These are phyloP conservation scores for Saccharomycopsis guyanensis DNA, from an alignment of 805 yeast genomes.

Conservation along the genomic window DNA sequence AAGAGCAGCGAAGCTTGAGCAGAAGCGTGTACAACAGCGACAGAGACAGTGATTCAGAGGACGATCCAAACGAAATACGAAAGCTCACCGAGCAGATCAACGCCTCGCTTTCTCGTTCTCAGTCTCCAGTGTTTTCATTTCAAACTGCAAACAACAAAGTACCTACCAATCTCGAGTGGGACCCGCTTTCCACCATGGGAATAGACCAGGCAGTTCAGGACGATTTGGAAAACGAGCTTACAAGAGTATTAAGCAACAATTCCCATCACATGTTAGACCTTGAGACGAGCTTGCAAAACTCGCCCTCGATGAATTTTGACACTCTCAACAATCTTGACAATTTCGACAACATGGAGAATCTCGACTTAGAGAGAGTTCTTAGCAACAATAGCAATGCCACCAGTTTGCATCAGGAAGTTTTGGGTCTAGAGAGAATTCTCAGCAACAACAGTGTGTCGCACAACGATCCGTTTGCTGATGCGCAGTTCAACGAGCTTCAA, in stretches of 20 bases:
- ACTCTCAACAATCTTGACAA: background rate
- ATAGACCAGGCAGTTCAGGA: background rate
- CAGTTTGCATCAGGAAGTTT: background rate
- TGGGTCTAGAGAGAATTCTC: background rate
- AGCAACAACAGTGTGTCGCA: slow-evolving; percentile 4
- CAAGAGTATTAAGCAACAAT: background rate
- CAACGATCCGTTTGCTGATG: background rate
- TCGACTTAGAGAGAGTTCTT: slow-evolving; percentile 1
- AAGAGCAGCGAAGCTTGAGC: background rate
- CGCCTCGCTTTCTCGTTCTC: background rate
- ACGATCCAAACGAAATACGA: background rate
- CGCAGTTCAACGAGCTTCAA: slow-evolving; percentile 1
- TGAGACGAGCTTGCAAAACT: background rate
- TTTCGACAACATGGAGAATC: background rate
- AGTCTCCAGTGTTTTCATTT: background rate
- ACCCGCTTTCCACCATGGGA: background rate
- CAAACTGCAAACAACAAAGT: background rate
- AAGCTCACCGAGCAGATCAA: slow-evolving; percentile 5
- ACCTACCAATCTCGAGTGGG: background rate
- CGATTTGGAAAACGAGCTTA: background rate
- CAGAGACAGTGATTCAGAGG: background rate
- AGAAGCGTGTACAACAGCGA: background rate
- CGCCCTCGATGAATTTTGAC: background rate
- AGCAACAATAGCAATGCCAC: slow-evolving; percentile 3
- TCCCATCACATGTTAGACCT: background rate